These are phyloP conservation scores for Phytopythium kandeliae DNA, from an alignment of 352 stramenopile genomes.

Conservation along the genomic window DNA sequence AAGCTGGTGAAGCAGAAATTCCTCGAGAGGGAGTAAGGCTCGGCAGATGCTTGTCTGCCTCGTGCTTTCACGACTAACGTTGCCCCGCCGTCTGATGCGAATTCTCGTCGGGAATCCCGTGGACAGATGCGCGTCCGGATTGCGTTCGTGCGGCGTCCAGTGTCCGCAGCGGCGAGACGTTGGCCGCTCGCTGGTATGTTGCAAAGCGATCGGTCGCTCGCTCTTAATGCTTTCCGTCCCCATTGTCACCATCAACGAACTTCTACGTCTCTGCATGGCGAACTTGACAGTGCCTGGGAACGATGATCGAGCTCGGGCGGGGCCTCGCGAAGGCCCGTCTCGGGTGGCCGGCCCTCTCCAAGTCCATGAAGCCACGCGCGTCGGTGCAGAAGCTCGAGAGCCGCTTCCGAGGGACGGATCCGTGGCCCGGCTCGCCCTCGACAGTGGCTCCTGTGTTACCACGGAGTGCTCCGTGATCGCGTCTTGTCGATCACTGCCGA, in stretches of 20 bases:
- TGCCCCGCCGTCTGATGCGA: not conserved
- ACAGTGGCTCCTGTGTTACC: not conserved
- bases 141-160: conserved; percentile 44
- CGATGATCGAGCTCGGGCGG: conserved; percentile 48
- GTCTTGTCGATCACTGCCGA: too few relatives aligned
- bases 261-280: conserved; percentile 2
- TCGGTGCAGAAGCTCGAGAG: conserved; percentile 64
- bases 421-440: conserved; percentile 57
- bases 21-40: conserved; percentile 33
- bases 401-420: conserved; percentile 46
- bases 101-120: conserved; percentile 2
- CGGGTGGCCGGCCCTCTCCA: conserved; percentile 57
- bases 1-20: conserved; percentile 40
- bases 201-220: too few relatives aligned
- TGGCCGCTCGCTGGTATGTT: conserved; percentile 61
- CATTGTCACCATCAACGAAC: conserved; percentile 3
- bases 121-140: conserved; percentile 43
- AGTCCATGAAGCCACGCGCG: conserved; percentile 52
- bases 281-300: conserved; percentile 48
- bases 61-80: too few relatives aligned
- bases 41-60: not conserved
- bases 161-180: conserved; percentile 60
- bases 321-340: conserved; percentile 56
- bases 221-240: not conserved
- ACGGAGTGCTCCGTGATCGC: not conserved